Conservation (phyloP, 129 eudicot genomes). For the Chrysanthemum lavandulifolium region DNA sequence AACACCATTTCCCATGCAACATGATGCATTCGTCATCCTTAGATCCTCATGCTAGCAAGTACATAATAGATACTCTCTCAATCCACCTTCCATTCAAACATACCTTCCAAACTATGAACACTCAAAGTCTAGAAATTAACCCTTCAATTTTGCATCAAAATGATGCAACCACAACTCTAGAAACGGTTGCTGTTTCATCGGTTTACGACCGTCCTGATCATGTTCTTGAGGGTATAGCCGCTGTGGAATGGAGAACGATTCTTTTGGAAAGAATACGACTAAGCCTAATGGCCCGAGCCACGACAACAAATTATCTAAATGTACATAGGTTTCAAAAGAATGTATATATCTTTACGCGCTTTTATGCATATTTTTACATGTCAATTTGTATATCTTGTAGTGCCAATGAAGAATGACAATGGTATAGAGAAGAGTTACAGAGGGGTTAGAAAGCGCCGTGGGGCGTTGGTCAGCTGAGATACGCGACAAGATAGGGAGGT, state of each 20-base stretch:
- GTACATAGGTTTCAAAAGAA: neutral
- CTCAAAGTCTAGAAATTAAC: neutral
- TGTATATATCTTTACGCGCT: too few relatives aligned
- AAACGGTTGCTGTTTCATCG: constrained; percentile 1
- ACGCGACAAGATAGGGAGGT: constrained; percentile 81
- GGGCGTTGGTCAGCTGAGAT: constrained; percentile 98
- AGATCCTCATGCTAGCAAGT: constrained; percentile 8
- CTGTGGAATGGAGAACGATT: constrained; percentile 71
- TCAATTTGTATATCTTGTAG: too few relatives aligned
- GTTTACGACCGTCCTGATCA: constrained; percentile 25
- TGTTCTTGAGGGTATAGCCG: constrained; percentile 86
- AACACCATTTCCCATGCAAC: constrained; percentile 19
- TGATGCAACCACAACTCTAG: constrained; percentile 8
- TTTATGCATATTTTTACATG: too few relatives aligned
- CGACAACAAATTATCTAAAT: neutral
- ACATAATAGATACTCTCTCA: constrained; percentile 1
- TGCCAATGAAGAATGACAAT: neutral
- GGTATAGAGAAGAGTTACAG: constrained; percentile 48
- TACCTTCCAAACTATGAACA: neutral
- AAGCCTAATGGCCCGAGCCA: neutral
- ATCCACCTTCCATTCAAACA: neutral
- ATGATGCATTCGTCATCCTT: constrained; percentile 15
- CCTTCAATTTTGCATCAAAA: neutral
- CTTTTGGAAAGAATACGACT: constrained; percentile 27
- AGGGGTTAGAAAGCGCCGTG: constrained; percentile 92